A percentile compares a stretch with the other conserved stretches of the same genome.
Conservation (phyloP, 1,284 basidiomycete species). For the Cerrena zonata region DNA sequence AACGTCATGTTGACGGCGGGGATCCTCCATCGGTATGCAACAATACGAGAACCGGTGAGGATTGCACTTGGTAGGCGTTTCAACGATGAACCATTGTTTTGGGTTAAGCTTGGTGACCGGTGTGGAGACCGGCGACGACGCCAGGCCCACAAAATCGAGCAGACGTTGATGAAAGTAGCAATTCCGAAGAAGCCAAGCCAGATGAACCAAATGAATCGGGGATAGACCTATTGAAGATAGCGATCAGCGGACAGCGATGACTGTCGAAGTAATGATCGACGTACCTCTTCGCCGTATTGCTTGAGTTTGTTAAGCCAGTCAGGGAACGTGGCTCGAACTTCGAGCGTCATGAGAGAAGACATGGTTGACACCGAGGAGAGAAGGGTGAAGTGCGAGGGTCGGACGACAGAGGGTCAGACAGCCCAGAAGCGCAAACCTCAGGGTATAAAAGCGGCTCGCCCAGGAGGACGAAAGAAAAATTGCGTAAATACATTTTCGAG, state of each 20-base stretch:
- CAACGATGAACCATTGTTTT: constrained; percentile 9
- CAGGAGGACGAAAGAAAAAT: neutral
- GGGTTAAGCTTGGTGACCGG: neutral
- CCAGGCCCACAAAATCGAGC: constrained; percentile 20
- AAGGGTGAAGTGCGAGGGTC: neutral
- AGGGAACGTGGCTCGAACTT: constrained; percentile 1
- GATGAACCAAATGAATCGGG: constrained; percentile 23
- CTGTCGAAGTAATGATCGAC: neutral
- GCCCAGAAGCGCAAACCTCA: neutral
- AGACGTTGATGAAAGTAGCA: constrained; percentile 17
- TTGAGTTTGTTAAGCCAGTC: constrained; percentile 5
- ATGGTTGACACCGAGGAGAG: neutral
- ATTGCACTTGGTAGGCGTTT: constrained; percentile 20
- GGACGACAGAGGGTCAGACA: neutral
- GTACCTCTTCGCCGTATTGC: constrained; percentile 9
- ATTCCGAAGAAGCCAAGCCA: constrained; percentile 17
- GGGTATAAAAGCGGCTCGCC: neutral
- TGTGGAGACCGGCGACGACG: constrained; percentile 3
- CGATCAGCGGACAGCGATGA: neutral
- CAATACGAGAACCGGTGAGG: constrained; percentile 22
- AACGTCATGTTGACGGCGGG: constrained; percentile 22
- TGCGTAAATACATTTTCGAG: no score
- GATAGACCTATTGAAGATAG: constrained; percentile 20
- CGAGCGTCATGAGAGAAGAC: constrained; percentile 6
- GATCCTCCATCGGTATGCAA: constrained; percentile 24